These are phyloP conservation scores for Quercus lobata DNA, from an alignment of 331 rosid species.

Conservation along the genomic window DNA sequence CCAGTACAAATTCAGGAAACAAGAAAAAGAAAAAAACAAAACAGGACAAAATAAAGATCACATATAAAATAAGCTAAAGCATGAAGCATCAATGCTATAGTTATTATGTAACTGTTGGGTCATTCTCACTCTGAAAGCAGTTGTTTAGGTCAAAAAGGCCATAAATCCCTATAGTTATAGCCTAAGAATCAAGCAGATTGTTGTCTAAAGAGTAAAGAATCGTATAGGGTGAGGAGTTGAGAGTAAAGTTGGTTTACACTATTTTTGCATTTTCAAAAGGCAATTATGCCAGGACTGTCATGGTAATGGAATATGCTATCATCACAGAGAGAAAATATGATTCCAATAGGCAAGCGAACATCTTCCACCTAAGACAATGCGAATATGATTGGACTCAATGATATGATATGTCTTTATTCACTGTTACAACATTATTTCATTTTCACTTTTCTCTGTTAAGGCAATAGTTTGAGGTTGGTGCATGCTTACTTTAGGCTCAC, in stretches of 20 bases:
- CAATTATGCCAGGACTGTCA: neutral
- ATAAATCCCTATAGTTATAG: no score
- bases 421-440: no score
- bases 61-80: neutral
- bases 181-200: no score
- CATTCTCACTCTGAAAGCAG: neutral
- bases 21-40: neutral
- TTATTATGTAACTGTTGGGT: neutral
- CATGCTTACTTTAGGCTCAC: neutral
- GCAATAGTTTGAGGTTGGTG: neutral
- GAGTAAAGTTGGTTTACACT: no score
- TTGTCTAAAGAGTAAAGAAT: no score
- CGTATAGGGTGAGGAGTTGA: no score
- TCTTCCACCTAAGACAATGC: neutral
- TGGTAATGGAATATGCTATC: slow-evolving; percentile 2
- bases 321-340: neutral
- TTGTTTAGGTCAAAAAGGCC: no score
- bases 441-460: neutral
- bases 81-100: no score
- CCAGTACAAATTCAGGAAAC: no score
- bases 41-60: neutral
- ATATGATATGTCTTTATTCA: neutral
- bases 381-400: neutral
- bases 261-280: neutral
- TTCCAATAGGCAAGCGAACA: neutral